These are phyloP conservation scores for Aspergillus conjunctus DNA, from an alignment of 495 filamentous ascomycete genomes.

Conservation along the genomic window DNA sequence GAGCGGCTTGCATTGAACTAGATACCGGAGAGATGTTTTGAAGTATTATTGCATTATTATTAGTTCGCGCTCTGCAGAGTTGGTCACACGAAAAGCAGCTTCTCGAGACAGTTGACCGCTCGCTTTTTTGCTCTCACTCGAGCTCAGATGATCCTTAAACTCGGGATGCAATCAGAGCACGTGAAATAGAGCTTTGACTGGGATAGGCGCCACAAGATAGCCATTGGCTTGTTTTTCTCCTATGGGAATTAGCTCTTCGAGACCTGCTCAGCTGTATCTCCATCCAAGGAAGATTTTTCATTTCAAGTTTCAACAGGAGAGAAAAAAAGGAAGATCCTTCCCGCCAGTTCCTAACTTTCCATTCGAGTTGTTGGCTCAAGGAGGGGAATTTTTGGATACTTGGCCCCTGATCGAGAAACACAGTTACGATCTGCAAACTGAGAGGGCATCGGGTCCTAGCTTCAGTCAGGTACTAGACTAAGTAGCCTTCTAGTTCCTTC, in stretches of 20 bases:
- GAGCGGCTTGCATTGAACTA: conserved; percentile 19
- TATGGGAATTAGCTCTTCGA: not conserved
- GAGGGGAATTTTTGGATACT: conserved; percentile 17
- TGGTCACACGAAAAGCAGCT: not conserved
- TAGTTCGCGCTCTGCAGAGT: conserved; percentile 12
- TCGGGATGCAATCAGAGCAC: not conserved
- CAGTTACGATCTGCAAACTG: conserved; percentile 25
- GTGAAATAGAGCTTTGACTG: not conserved
- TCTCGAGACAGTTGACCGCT: not conserved
- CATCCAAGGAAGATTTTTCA: not conserved
- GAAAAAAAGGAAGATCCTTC: not conserved
- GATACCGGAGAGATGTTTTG: conserved; percentile 14
- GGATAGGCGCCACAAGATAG: not conserved
- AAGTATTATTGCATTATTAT: too few species aligned
- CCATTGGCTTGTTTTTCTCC: conserved; percentile 6
- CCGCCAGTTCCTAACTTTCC: conserved; percentile 12
- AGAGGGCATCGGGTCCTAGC: conserved; percentile 8
- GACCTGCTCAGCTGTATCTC: not conserved
- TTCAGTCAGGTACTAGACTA: not conserved
- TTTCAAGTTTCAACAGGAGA: conserved; percentile 3
- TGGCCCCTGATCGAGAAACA: conserved; percentile 21
- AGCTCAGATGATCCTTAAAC: not conserved
- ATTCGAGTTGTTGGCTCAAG: conserved; percentile 17
- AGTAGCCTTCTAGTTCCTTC: conserved; percentile 10
- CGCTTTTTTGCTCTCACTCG: conserved; percentile 4